Evolutionary conservation across 2,329 filamentous ascomycete species (phyloP), one percentile per base, ranked within the genome.

Genomic region (Huntiella moniliformis): DNA sequence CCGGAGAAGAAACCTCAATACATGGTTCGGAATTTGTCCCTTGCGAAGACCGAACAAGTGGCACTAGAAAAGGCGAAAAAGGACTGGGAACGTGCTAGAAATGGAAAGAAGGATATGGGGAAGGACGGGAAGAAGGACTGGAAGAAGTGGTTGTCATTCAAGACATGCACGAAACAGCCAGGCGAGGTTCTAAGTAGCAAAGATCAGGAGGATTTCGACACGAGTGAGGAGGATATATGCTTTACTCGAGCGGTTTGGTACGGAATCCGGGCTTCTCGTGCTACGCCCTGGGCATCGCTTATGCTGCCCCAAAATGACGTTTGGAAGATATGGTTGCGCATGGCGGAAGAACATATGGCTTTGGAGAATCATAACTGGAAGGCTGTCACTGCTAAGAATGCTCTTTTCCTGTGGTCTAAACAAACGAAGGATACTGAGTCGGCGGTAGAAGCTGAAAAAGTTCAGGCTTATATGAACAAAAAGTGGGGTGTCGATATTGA

Each of bases 211-310:
- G 7, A 2, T 28, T 28, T 28, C 22, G 0, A 10, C 7, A 28
- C 5, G 22, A 8, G 2, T n/a, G 22, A 11, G 2, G 45, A 47
- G 15, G 31, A 42, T 28, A 17, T 39, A 5, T 49, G 64, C 46
- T 76, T 68, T 52, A 77, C 73, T 0, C 58, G 68, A 12, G 73
- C 69, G 1, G 57, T 77, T 47, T 77, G 73, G 73, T 73, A 66
- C 51, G 71, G 70, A 2, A 73, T 77, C 40, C 62, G 67, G 10
- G 68, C 71, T 53, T 74, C 72, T 0, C 56, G 63, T 53, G 59
- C 60, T 17, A 68, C 61, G 0, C 65, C 64, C 3, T 78, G 74
- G 74, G 67, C 72, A 2, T 67, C 64, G 42, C 65, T 68, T 10
- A 67, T 69, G 0, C 68, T 71, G 0, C 73, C 74, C 0, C 56